phyloP scores from a whole-genome alignment of 106 monocot genomes.

The Dendrobium nobile region DNA sequence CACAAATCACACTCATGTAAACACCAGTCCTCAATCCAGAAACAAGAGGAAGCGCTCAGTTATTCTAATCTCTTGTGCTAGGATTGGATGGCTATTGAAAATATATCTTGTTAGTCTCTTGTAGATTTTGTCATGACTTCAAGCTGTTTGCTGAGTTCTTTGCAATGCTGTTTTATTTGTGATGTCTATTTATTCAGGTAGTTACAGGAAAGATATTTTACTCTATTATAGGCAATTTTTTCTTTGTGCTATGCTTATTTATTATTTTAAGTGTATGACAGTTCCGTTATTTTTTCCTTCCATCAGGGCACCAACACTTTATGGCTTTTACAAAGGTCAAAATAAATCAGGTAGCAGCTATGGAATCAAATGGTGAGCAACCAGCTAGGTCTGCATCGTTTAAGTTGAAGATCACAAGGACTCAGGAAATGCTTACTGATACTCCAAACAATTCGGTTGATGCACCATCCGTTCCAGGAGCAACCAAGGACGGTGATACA shows the following conservation, averaged over 20 bases:
- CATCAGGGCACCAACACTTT: slow-evolving; percentile 79
- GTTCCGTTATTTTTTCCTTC: background rate
- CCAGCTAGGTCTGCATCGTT: slow-evolving; percentile 28
- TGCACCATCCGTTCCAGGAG: slow-evolving; percentile 10
- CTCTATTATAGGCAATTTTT: no score
- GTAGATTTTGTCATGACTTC: no score
- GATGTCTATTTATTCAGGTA: no score
- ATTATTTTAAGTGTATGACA: background rate
- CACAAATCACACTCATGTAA: no score
- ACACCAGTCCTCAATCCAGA: no score
- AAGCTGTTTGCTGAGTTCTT: no score
- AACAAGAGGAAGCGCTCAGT: no score
- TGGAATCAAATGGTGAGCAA: slow-evolving; percentile 36
- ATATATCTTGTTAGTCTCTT: no score
- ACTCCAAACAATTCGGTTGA: slow-evolving; percentile 25
- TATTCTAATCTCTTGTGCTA: no score
- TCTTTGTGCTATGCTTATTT: background rate
- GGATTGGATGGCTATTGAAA: no score
- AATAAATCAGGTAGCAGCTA: slow-evolving; percentile 13
- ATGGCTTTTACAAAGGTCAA: slow-evolving; percentile 47
- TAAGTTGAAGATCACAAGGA: slow-evolving; percentile 29
- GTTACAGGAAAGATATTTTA: no score
- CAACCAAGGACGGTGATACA: slow-evolving; percentile 47
- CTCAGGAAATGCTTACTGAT: slow-evolving; percentile 34
- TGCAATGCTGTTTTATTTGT: no score